Evolutionary conservation across 306 rosid genomes (phyloP).

Genomic region (Rosa rugosa): DNA sequence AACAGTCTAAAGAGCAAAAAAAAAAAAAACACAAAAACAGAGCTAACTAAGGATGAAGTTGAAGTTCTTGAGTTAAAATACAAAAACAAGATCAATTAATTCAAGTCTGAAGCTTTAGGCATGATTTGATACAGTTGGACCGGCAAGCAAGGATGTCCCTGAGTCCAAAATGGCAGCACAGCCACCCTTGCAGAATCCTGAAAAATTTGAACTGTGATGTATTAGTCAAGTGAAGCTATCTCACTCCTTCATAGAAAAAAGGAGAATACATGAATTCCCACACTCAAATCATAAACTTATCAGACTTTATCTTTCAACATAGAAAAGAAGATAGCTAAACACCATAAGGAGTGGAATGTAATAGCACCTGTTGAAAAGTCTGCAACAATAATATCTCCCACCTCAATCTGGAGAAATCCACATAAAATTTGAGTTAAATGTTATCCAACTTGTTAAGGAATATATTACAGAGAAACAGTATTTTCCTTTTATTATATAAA

Average conservation of each 20-base stretch:
- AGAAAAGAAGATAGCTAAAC: slow-evolving; percentile 6
- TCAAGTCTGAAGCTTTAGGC: slow-evolving; percentile 20
- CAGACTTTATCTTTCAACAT: slow-evolving; percentile 2
- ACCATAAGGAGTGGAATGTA: slow-evolving; percentile 15
- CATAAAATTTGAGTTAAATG: slow-evolving; percentile 17
- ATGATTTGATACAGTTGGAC: slow-evolving; percentile 60
- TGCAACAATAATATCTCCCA: slow-evolving; percentile 64
- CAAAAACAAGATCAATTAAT: background rate
- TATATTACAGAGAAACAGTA: slow-evolving; percentile 3
- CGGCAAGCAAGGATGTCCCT: slow-evolving; percentile 66
- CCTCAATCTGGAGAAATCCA: slow-evolving; percentile 49
- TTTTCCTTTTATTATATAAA: slow-evolving; percentile 20
- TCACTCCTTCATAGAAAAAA: background rate
- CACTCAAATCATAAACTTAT: background rate
- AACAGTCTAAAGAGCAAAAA: slow-evolving; percentile 42
- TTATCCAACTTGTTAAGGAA: slow-evolving; percentile 23
- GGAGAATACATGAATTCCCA: background rate
- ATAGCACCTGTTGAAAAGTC: slow-evolving; percentile 59
- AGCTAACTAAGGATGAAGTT: slow-evolving; percentile 23
- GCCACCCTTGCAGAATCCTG: slow-evolving; percentile 58
- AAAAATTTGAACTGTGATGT: slow-evolving; percentile 19
- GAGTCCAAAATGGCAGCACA: slow-evolving; percentile 72
- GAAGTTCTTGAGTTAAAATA: background rate
- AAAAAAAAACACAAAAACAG: background rate
- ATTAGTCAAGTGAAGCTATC: background rate